Evolutionary conservation across 1,284 basidiomycete species (phyloP), one percentile per base, ranked within the genome.

Genomic region (Volvariella volvacea): DNA sequence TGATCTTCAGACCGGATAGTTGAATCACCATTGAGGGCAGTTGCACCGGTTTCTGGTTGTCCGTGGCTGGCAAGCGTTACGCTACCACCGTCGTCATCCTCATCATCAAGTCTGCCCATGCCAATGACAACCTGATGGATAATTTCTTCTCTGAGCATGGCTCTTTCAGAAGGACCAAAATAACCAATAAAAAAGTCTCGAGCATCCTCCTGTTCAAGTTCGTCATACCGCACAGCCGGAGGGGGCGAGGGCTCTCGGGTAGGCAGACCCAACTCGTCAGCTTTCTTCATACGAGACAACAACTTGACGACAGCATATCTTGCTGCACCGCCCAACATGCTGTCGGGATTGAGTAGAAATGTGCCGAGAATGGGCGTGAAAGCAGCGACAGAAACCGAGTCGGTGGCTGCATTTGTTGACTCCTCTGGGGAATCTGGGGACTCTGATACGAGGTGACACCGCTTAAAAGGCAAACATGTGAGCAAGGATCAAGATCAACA

Each of bases 351-450:
- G 44, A 96, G 77, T 17, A 98, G 73, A 31, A 98, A 70, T 0
- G 90, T 88, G 41, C 91, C 93, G 15, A 98, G 74, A 42, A 97
- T 83, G 3, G 92, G 90, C 2, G 93, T 95, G 66, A 98, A 97
- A 7, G 87, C 80, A 54, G 87, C 82, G 3, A 92, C 88, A 41
- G 83, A 78, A 12, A 28, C 25, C 25, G 25, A 28, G 42, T 97
- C 80, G 42, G 61, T 60, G 39, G 34, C 19, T 6, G 19, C n/a
- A 36, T 36, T 4, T 6, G 34, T 20, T 15, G 34, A 15, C 14
- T 15, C 34, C 15, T 15, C 34, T 36, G 34, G 4, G 8, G 34
- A 20, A 48, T 66, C 66, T 37, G 60, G 54, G 36, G 64, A 56
- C 48, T 74, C 76, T 34, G 79, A 71, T 34, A 78, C 70, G 33